Conservation (phyloP, 768 basidiomycete genomes). For the Pleurotus citrinopileatus region DNA sequence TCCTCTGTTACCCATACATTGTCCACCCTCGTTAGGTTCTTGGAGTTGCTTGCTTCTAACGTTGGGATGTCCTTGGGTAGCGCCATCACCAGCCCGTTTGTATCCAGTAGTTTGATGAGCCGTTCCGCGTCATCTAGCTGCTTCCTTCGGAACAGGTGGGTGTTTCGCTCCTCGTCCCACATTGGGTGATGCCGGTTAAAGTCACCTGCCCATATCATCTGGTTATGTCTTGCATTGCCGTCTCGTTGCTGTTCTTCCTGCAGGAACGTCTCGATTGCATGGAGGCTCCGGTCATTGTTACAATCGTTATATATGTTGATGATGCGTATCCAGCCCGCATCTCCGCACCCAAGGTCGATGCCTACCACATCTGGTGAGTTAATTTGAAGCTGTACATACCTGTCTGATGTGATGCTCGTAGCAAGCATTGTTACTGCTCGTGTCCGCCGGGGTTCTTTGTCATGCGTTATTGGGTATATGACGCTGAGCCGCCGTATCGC, state of each 20-base stretch:
- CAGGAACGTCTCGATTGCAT: constrained; percentile 1
- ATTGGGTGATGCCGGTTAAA: constrained; percentile 26
- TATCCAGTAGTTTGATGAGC: constrained; percentile 14
- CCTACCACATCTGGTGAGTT: constrained; percentile 18
- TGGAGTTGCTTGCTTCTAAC: constrained; percentile 13
- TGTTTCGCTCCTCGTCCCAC: constrained; percentile 33
- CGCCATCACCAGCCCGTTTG: constrained; percentile 22
- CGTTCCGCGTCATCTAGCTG: constrained; percentile 9
- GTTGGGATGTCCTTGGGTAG: constrained; percentile 27
- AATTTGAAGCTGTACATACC: constrained; percentile 7
- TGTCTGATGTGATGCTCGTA: neutral
- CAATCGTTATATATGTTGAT: constrained; percentile 32
- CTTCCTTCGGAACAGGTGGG: constrained; percentile 20
- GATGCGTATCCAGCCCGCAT: constrained; percentile 16
- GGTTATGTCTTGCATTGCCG: neutral
- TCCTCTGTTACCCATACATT: constrained; percentile 28
- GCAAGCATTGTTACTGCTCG: constrained; percentile 10
- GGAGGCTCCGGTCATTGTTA: constrained; percentile 12
- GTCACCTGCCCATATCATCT: neutral
- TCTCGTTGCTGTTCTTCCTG: neutral
- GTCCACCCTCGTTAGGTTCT: constrained; percentile 31
- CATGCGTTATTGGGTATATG: constrained; percentile 24
- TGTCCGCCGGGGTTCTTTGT: neutral
- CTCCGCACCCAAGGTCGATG: constrained; percentile 17
- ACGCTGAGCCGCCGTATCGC: constrained; percentile 13